Conservation (phyloP, 352 stramenopile genomes). For the Globisporangium acanthophoron region DNA sequence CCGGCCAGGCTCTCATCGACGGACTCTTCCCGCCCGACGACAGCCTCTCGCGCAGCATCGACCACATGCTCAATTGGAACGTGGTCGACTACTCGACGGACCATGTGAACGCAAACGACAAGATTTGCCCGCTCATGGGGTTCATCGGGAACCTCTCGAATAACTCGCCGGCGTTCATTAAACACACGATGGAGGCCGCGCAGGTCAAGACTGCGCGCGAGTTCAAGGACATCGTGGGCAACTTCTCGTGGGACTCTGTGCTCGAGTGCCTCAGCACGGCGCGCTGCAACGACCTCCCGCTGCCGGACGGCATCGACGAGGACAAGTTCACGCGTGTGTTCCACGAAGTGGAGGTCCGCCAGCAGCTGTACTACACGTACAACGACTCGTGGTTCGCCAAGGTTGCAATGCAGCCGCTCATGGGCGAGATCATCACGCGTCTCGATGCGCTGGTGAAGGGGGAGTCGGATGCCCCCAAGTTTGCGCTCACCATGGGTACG, state of each 20-base stretch:
- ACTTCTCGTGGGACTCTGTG: conserved; percentile 76
- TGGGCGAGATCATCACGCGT: conserved; percentile 58
- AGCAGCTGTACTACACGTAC: conserved; percentile 58
- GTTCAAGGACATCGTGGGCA: conserved; percentile 61
- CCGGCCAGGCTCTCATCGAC: conserved; percentile 76
- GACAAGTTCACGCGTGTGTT: conserved; percentile 74
- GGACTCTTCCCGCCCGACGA: conserved; percentile 66
- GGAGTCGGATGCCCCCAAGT: conserved; percentile 32
- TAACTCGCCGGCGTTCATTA: conserved; percentile 45
- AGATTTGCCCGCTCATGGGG: conserved; percentile 72
- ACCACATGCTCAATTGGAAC: conserved; percentile 72
- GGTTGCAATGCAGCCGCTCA: conserved; percentile 80
- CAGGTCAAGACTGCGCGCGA: conserved; percentile 47
- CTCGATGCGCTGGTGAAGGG: conserved; percentile 48
- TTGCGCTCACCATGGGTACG: conserved; percentile 77
- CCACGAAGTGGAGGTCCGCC: conserved; percentile 63
- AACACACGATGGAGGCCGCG: conserved; percentile 36
- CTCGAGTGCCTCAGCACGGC: conserved; percentile 80
- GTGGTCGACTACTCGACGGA: conserved; percentile 72
- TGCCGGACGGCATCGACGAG: conserved; percentile 62
- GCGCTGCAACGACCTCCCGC: conserved; percentile 66
- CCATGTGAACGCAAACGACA: conserved; percentile 76
- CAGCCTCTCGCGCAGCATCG: conserved; percentile 34
- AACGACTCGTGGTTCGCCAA: conserved; percentile 84
- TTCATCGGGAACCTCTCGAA: conserved; percentile 62